These are phyloP conservation scores for Aschersonia sp. DNA, from an alignment of 2,329 filamentous ascomycete genomes.

Conservation along the genomic window DNA sequence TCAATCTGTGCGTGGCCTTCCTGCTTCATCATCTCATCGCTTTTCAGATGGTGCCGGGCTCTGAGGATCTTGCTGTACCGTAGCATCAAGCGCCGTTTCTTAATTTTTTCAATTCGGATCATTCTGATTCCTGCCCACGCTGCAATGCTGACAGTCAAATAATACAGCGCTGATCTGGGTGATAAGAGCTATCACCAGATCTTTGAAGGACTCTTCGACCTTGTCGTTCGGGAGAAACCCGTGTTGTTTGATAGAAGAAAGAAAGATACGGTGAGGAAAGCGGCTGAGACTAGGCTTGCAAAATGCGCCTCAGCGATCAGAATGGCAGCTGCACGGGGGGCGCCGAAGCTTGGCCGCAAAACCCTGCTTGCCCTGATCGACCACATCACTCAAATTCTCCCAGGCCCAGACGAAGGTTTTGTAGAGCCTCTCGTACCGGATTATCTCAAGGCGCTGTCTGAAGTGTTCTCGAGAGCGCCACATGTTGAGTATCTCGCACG, in stretches of 20 bases:
- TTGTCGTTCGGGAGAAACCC: constrained; percentile 52
- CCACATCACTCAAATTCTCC: constrained; percentile 66
- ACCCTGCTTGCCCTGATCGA: constrained; percentile 67
- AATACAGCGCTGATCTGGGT: constrained; percentile 30
- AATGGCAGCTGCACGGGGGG: constrained; percentile 54
- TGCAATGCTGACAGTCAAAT: neutral
- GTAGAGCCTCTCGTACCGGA: constrained; percentile 58
- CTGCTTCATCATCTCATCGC: neutral
- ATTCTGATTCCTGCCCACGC: neutral
- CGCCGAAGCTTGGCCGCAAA: constrained; percentile 54
- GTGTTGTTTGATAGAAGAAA: constrained; percentile 41
- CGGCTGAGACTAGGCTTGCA: constrained; percentile 42
- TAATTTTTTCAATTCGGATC: neutral
- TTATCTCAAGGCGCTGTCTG: constrained; percentile 62
- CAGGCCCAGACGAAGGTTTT: constrained; percentile 43
- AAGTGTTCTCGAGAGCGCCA: constrained; percentile 55
- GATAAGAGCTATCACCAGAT: constrained; percentile 73
- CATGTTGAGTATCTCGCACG: constrained; percentile 67
- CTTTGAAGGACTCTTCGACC: constrained; percentile 66
- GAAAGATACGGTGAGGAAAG: constrained; percentile 27
- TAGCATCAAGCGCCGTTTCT: too few species aligned
- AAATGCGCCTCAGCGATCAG: constrained; percentile 60
- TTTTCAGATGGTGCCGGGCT: too few species aligned
- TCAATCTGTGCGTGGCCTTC: constrained; percentile 20
- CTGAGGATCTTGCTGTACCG: too few species aligned